Percentiles rank a stretch among this genome's conserved stretches.
Evolutionary conservation across 2,329 filamentous ascomycete species (phyloP).

Genomic region (Trematosphaeria pertusa): DNA sequence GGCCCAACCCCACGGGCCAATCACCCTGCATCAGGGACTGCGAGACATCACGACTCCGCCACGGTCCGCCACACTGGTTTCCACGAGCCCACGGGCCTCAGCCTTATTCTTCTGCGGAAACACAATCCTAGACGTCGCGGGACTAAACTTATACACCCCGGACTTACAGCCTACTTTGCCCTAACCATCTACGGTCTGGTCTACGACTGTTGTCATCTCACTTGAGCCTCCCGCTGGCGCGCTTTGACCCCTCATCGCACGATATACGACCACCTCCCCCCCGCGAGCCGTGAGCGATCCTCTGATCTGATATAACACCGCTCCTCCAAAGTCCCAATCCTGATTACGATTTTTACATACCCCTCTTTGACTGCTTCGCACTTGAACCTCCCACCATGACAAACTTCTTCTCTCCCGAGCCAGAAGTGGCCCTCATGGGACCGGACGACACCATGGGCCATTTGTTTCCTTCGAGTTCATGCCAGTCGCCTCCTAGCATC

Average conservation of each 20-base stretch:
- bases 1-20: conserved; percentile 37
- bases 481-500: conserved; percentile 47
- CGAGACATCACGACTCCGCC: conserved; percentile 46
- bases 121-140: conserved; percentile 33
- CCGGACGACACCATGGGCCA: conserved; percentile 43
- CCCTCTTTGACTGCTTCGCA: no score
- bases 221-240: conserved; percentile 31
- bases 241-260: conserved; percentile 37
- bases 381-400: conserved; percentile 27
- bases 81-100: conserved; percentile 36
- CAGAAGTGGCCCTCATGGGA: conserved; percentile 45
- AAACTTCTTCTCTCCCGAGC: conserved; percentile 45
- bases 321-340: conserved; percentile 18
- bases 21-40: conserved; percentile 35
- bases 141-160: conserved; percentile 42
- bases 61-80: conserved; percentile 43
- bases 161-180: conserved; percentile 39
- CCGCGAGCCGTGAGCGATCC: conserved; percentile 20
- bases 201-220: conserved; percentile 36
- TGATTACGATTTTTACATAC: conserved; percentile 5
- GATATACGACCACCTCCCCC: conserved; percentile 37
- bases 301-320: conserved; percentile 12
- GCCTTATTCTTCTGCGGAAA: conserved; percentile 47
- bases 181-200: conserved; percentile 33
- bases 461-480: conserved; percentile 45